Conservation (phyloP, 805 yeast genomes). For the Candida ulmi region DNA sequence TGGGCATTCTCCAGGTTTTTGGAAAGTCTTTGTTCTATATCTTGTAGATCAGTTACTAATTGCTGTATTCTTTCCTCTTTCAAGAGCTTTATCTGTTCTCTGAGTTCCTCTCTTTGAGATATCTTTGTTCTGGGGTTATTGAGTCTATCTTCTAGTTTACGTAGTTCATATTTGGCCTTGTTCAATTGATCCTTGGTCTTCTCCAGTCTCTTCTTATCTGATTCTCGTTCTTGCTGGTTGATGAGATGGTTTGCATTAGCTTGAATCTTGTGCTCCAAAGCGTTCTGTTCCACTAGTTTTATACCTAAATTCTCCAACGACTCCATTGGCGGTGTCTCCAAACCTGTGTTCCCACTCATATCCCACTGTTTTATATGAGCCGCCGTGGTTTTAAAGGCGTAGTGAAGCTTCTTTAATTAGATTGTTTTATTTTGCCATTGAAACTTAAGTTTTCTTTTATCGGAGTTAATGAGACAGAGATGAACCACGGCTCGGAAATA, state of each 20-base stretch:
- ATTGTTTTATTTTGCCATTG: too few relatives aligned
- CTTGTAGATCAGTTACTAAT: slow-evolving; percentile 54
- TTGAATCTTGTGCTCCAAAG: slow-evolving; percentile 71
- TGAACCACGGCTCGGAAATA: too few relatives aligned
- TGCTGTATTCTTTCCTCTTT: slow-evolving; percentile 46
- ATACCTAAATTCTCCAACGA: slow-evolving; percentile 32
- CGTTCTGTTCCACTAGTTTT: slow-evolving; percentile 69
- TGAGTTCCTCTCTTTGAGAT: slow-evolving; percentile 51
- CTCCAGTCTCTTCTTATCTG: slow-evolving; percentile 70
- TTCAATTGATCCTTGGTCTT: slow-evolving; percentile 50
- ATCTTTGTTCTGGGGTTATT: slow-evolving; percentile 53
- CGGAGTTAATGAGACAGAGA: too few relatives aligned
- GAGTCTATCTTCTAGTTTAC: slow-evolving; percentile 42
- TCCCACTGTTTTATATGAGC: too few relatives aligned
- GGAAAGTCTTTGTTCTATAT: slow-evolving; percentile 45
- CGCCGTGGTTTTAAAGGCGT: too few relatives aligned
- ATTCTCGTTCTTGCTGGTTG: slow-evolving; percentile 55
- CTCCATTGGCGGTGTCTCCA: not conserved
- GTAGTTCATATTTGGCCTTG: slow-evolving; percentile 38
- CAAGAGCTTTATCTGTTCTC: slow-evolving; percentile 49
- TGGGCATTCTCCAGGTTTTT: slow-evolving; percentile 19
- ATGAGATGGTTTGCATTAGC: slow-evolving; percentile 61
- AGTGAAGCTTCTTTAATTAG: too few relatives aligned
- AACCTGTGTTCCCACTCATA: not conserved
- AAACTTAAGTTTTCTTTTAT: too few relatives aligned